Evolutionary conservation across 2,329 filamentous ascomycete species (phyloP).

Genomic region (Chaetomiaceae sp.): DNA sequence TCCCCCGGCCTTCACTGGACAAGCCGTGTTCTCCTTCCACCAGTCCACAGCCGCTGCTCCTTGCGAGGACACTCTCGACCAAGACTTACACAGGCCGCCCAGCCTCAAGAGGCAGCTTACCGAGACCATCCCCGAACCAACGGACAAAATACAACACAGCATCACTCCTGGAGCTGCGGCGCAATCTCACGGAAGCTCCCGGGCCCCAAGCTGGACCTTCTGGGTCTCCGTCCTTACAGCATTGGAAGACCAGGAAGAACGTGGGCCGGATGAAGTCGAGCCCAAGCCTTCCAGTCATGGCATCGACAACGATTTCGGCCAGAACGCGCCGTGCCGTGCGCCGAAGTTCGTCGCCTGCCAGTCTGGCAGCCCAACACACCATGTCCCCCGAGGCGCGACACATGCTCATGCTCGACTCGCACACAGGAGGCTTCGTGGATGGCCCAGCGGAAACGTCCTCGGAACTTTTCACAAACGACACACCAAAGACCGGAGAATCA

Average conservation of each 20-base stretch:
- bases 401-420: not conserved
- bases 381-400: not conserved
- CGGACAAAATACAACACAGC: not conserved
- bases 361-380: not conserved
- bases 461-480: not conserved
- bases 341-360: not conserved
- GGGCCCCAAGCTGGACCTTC: not conserved
- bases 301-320: slow-evolving; percentile 19
- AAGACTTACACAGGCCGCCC: slow-evolving; percentile 13
- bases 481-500: slow-evolving; percentile 9
- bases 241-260: slow-evolving; percentile 15
- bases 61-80: slow-evolving; percentile 13
- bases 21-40: too few species aligned
- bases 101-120: slow-evolving; percentile 25
- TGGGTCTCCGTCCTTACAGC: slow-evolving; percentile 20
- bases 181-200: slow-evolving; percentile 13
- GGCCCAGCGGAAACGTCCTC: not conserved
- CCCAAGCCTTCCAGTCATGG: slow-evolving; percentile 20
- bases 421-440: not conserved
- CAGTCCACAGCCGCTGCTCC: slow-evolving; percentile 15
- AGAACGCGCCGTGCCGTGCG: slow-evolving; percentile 6
- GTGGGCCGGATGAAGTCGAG: slow-evolving; percentile 13
- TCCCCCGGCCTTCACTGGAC: too few species aligned
- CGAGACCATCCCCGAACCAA: not conserved
- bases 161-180: not conserved